Percentiles rank a stretch among this genome's conserved stretches.
These are phyloP conservation scores for Pichia deserticola DNA, from an alignment of 805 yeast genomes.

Conservation along the genomic window DNA sequence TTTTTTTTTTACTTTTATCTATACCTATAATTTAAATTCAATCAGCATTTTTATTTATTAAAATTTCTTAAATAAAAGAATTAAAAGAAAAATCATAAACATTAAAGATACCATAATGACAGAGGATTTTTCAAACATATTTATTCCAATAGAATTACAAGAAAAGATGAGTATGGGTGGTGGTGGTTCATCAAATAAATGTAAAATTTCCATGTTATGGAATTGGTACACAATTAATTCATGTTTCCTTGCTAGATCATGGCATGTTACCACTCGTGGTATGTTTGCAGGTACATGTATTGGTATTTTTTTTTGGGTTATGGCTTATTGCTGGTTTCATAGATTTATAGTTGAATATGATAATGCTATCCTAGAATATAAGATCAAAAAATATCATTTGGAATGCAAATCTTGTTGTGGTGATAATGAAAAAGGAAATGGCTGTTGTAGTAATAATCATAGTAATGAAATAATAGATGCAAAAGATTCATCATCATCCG, in stretches of 20 bases:
- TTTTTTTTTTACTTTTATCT: too few species aligned
- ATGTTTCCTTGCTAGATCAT: slow-evolving; percentile 54
- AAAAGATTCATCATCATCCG: not conserved
- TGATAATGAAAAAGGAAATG: not conserved
- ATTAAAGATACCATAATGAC: not conserved
- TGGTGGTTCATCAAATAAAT: slow-evolving; percentile 6
- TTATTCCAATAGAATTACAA: slow-evolving; percentile 11
- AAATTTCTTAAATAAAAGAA: not conserved
- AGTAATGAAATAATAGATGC: not conserved
- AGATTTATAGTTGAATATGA: slow-evolving; percentile 48
- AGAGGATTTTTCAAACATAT: not conserved
- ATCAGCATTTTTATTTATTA: not conserved
- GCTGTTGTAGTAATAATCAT: slow-evolving; percentile 4
- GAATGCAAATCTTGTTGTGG: slow-evolving; percentile 1
- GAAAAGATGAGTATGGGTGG: slow-evolving; percentile 15
- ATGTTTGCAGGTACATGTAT: slow-evolving; percentile 70
- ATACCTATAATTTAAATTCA: too few species aligned
- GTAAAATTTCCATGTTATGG: slow-evolving; percentile 50
- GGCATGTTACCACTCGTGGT: slow-evolving; percentile 54
- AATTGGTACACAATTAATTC: slow-evolving; percentile 65
- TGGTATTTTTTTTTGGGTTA: slow-evolving; percentile 54
- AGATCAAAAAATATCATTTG: slow-evolving; percentile 6
- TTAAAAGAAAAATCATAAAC: not conserved
- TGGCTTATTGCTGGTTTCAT: slow-evolving; percentile 51
- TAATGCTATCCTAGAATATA: slow-evolving; percentile 27